Base-by-base conservation (phyloP, 306 rosid species). In the Prinsepia uniflora region DNA sequence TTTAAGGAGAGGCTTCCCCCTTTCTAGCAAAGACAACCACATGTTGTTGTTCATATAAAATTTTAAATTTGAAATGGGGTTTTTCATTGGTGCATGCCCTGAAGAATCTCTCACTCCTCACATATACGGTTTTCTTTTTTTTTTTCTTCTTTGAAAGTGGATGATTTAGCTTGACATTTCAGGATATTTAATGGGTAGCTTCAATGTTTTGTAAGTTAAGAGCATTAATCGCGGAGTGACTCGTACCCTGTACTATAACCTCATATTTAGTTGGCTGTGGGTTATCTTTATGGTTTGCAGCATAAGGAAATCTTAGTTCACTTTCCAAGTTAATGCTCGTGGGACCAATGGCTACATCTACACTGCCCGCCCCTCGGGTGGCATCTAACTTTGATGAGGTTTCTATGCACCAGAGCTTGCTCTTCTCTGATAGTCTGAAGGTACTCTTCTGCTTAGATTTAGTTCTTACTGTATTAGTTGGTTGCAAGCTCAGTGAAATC, bases 401-500 rank as follows among this genome's bases (percentile, higher is more conserved):
- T 85, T 91, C 88, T 70, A 95, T 95, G 99, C 88, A 89, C 61
- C 99, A 91, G 68, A 87, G 99, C 82, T 73, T 95, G 88, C 82
- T 95, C 57, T 95, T 95, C 79, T 88, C 96, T 77, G 97, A 95
- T 78, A 86, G 99, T 83, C 90, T 95, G 24, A 90, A 80, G 96
- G 99, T 91, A 84, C 54, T 39, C 36, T 55, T 50, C 48, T 79
- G 24, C 59, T 12, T 2, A 47, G 8, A 7, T 24, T 30, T 30
- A 30, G 36, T 30, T 30, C 19, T 30, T 72, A 20, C 0, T 59
- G 19, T 34, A 9, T 67, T 5, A 11, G 20, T 47, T 46, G 9
- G 39, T 50, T 75, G 52, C 63, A 14, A 56, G 13, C 57, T 52
- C 19, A 10, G 8, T 24, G 47, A 67, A 55, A 3, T 39, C 39